Percentiles rank a stretch among this genome's conserved stretches.
These are phyloP conservation scores for Pyrus bretschneideri DNA, from an alignment of 306 rosid species.

Conservation along the genomic window DNA sequence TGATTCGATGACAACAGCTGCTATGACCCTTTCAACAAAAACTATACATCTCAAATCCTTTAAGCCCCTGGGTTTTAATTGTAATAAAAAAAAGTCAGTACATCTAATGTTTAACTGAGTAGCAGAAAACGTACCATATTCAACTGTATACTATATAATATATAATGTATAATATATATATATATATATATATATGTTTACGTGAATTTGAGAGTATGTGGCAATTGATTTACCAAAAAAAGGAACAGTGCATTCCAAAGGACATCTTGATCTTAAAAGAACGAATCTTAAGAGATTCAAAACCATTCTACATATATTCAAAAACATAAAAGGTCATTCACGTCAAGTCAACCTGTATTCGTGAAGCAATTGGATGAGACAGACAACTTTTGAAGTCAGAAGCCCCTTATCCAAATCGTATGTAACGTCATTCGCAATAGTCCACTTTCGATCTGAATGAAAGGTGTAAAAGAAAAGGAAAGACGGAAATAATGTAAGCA, in stretches of 20 bases:
- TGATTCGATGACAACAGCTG: conserved; percentile 55
- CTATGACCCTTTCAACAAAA: conserved; percentile 72
- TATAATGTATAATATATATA: too few species aligned
- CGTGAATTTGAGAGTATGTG: neutral
- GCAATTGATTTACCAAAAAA: neutral
- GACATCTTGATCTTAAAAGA: neutral
- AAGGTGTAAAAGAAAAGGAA: conserved; percentile 1
- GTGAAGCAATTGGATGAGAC: conserved; percentile 61
- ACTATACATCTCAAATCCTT: conserved; percentile 73
- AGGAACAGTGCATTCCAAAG: neutral
- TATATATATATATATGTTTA: neutral
- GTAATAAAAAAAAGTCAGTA: conserved; percentile 6
- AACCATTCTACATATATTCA: conserved; percentile 1
- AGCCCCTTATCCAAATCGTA: conserved; percentile 36
- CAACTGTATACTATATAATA: neutral
- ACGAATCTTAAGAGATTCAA: neutral
- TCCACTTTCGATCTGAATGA: conserved; percentile 42
- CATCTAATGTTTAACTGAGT: neutral
- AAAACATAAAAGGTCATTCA: neutral
- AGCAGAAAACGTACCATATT: neutral
- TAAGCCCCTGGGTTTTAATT: conserved; percentile 30
- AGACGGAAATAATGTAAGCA: neutral
- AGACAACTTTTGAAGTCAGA: conserved; percentile 55
- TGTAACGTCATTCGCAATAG: conserved; percentile 34
- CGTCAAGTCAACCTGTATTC: conserved; percentile 58